phyloP scores from a whole-genome alignment of 371 early-diverging fungal genomes.

The Phascolomyces articulosus region DNA sequence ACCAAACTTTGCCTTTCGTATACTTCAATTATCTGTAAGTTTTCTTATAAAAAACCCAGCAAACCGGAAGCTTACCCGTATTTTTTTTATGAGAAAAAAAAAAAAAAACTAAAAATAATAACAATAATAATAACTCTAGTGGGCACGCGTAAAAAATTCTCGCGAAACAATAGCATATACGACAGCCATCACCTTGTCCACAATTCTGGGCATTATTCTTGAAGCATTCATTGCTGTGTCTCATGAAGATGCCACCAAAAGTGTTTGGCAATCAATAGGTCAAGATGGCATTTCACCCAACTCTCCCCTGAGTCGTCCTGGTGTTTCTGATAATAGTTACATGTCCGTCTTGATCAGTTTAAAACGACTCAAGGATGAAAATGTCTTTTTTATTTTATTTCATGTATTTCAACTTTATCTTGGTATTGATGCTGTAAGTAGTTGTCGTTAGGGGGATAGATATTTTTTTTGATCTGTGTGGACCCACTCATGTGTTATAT shows the following conservation, averaged over 20 bases:
- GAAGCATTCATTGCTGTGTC: slow-evolving; percentile 40
- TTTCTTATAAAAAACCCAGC: neutral
- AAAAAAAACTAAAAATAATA: no score
- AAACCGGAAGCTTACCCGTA: no score
- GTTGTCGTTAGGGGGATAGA: no score
- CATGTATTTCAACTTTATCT: slow-evolving; percentile 49
- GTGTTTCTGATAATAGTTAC: slow-evolving; percentile 18
- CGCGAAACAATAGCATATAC: slow-evolving; percentile 36
- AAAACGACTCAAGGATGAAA: slow-evolving; percentile 47
- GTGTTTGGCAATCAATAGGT: slow-evolving; percentile 21
- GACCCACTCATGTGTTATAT: no score
- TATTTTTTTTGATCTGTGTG: neutral
- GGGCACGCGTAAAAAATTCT: slow-evolving; percentile 31
- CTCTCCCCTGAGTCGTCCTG: slow-evolving; percentile 15
- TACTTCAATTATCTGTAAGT: slow-evolving; percentile 17
- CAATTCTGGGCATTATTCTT: slow-evolving; percentile 41
- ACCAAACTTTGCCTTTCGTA: slow-evolving; percentile 13
- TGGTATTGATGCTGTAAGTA: slow-evolving; percentile 53
- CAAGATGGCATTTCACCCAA: slow-evolving; percentile 2
- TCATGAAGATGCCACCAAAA: slow-evolving; percentile 25
- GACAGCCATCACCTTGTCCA: slow-evolving; percentile 23
- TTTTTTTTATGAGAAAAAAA: no score
- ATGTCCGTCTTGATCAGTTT: slow-evolving; percentile 22
- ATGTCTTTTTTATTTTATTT: slow-evolving; percentile 48
- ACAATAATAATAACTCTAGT: slow-evolving; percentile 1